These are phyloP conservation scores for Elsinoe fawcettii DNA, from an alignment of 2,329 filamentous ascomycete species.

Conservation along the genomic window DNA sequence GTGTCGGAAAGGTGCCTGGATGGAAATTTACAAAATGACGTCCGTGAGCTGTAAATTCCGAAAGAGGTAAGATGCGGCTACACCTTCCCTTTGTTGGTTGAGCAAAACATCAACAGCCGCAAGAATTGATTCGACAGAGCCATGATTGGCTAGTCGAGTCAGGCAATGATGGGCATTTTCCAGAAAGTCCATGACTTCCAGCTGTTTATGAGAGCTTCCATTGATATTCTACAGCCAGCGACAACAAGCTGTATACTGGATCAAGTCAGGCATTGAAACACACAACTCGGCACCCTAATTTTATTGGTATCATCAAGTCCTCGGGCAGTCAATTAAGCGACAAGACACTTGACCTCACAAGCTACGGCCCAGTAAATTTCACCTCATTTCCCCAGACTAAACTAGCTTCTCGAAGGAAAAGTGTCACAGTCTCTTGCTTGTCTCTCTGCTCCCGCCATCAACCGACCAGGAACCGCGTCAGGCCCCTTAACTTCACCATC, in stretches of 20 bases:
- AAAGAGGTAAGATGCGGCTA: background rate
- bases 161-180: background rate
- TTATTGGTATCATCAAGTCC: background rate
- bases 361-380: background rate
- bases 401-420: background rate
- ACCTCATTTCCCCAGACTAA: constrained; percentile 12
- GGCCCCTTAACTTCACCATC: background rate
- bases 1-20: background rate
- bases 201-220: background rate
- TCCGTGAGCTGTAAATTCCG: background rate
- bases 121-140: background rate
- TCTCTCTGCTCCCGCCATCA: background rate
- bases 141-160: too few species aligned
- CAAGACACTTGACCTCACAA: background rate
- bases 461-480: background rate
- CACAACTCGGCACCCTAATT: background rate
- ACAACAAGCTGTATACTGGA: too few species aligned
- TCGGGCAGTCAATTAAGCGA: constrained; percentile 7
- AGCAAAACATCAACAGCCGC: background rate
- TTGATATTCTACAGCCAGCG: too few species aligned
- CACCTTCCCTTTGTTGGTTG: background rate
- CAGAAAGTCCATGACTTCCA: background rate
- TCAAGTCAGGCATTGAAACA: too few species aligned
- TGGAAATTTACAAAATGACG: constrained; percentile 15
- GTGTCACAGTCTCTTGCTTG: background rate